Base-by-base conservation (phyloP, 2,329 filamentous ascomycete species). In the Nemania abortiva region DNA sequence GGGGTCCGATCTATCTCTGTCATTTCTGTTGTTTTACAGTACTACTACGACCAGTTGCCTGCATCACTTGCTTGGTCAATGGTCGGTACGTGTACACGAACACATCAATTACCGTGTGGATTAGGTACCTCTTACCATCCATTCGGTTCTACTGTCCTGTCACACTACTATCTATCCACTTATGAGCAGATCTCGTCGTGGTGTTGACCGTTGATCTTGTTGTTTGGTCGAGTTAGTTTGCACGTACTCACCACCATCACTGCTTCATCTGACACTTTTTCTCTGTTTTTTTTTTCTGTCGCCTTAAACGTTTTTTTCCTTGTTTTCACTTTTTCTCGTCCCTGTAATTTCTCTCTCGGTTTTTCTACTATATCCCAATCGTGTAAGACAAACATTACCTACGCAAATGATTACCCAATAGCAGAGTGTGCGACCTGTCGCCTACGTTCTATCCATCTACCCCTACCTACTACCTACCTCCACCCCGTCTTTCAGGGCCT, bases 401-500 rank as follows among this genome's bases (percentile, higher is more conserved):
- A 31, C 54, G 39, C 65, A 62, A 65, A 72, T 72, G 70, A 52
- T 54, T 61, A 13, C 37, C 59, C 58, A 34, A 58, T 66, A 66
- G 11, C 27, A 66, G 29, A n/a, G 47, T 64, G 56, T 66, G 53
- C 60, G 52, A 49, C 60, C 50, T 34, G 52, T 66, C 63, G 60
- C 64, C 60, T 50, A 56, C 39, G 42, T 50, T 60, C n/a, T 55
- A 47, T 47, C 42, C 42, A 47, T 47, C 42, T 20, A 47, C 42
- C 18, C 18, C 6, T 47, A n/a, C 42, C 42, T n/a, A 27, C 42
- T n/a, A 27, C 24, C 2, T 27, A 66, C 72, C 53, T 34, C 52
- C 13, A 56, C 65, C 68, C 61, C 65, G 63, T 67, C 37, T 66
- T 31, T 64, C 66, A 47, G 62, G 70, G 64, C 68, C 66, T 71